These are phyloP conservation scores for Komagataella populi DNA, from an alignment of 805 yeast species.

Conservation along the genomic window DNA sequence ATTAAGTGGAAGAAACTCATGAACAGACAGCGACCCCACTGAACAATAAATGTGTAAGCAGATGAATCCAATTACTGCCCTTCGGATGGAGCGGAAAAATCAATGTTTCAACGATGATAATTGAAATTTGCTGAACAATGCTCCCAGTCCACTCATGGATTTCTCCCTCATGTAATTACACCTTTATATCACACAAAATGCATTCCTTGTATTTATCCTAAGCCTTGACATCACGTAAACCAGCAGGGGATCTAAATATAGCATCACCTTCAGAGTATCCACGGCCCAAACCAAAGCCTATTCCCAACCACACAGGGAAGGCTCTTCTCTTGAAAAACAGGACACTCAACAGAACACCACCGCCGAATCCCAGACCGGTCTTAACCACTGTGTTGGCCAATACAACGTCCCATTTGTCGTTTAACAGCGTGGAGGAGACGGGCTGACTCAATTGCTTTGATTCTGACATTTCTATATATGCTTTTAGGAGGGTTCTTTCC, in stretches of 20 bases:
- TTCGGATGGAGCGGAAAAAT: neutral
- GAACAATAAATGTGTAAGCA: neutral
- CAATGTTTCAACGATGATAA: neutral
- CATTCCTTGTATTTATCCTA: slow-evolving; percentile 14
- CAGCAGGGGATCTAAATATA: slow-evolving; percentile 75
- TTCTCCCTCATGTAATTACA: neutral
- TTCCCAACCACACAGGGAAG: slow-evolving; percentile 95
- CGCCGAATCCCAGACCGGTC: slow-evolving; percentile 93
- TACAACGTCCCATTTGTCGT: slow-evolving; percentile 78
- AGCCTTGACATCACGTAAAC: slow-evolving; percentile 62
- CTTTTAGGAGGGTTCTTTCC: neutral
- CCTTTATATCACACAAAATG: neutral
- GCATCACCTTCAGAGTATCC: slow-evolving; percentile 98
- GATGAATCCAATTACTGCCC: neutral
- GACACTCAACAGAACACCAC: slow-evolving; percentile 88
- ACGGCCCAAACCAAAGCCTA: slow-evolving; percentile 96
- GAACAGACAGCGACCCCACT: neutral
- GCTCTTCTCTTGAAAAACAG: slow-evolving; percentile 85
- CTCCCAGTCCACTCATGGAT: neutral
- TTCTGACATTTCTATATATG: neutral
- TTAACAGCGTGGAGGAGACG: neutral
- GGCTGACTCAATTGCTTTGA: neutral
- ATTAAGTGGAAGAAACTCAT: neutral
- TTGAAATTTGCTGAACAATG: neutral
- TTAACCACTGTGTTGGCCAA: slow-evolving; percentile 88